phyloP scores from a whole-genome alignment of 2,329 filamentous ascomycete genomes.

The Cordyceps sp. region DNA sequence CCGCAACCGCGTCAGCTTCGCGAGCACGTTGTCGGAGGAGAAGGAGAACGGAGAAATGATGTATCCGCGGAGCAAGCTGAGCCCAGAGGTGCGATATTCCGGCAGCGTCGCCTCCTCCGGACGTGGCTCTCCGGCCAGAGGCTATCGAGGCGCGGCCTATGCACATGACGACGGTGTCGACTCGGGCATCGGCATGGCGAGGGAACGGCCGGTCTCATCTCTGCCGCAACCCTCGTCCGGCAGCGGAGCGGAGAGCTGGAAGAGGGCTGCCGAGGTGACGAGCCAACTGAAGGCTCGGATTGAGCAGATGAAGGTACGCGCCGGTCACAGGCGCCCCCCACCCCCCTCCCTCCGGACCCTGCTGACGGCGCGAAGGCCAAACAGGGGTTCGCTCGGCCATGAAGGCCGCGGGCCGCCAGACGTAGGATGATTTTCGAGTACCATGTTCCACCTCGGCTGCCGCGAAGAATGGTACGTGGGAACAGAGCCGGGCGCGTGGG shows the following conservation, averaged over 20 bases:
- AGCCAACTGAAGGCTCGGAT: slow-evolving; percentile 95
- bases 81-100: slow-evolving; percentile 35
- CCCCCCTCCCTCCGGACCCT: too few relatives aligned
- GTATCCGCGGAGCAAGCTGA: slow-evolving; percentile 33
- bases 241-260: slow-evolving; percentile 64
- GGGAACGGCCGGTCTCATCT: slow-evolving; percentile 18
- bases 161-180: slow-evolving; percentile 17
- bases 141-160: slow-evolving; percentile 24
- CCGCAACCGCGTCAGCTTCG: slow-evolving; percentile 41
- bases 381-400: slow-evolving; percentile 14
- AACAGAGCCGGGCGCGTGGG: too few relatives aligned
- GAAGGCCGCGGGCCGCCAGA: slow-evolving; percentile 14
- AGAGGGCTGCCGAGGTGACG: slow-evolving; percentile 89
- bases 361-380: slow-evolving; percentile 10
- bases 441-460: too few relatives aligned
- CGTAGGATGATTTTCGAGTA: too few relatives aligned
- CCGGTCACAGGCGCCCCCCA: too few relatives aligned
- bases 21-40: slow-evolving; percentile 55
- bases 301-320: slow-evolving; percentile 85
- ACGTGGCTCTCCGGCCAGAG: slow-evolving; percentile 40
- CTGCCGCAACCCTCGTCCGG: slow-evolving; percentile 17
- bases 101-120: slow-evolving; percentile 35
- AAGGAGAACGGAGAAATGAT: slow-evolving; percentile 51
- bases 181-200: slow-evolving; percentile 8
- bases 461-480: too few relatives aligned